A percentile compares a stretch with the other conserved stretches of the same genome.
Evolutionary conservation across 164 flowering plant species (phyloP).

Genomic region (Amborella trichopoda): DNA sequence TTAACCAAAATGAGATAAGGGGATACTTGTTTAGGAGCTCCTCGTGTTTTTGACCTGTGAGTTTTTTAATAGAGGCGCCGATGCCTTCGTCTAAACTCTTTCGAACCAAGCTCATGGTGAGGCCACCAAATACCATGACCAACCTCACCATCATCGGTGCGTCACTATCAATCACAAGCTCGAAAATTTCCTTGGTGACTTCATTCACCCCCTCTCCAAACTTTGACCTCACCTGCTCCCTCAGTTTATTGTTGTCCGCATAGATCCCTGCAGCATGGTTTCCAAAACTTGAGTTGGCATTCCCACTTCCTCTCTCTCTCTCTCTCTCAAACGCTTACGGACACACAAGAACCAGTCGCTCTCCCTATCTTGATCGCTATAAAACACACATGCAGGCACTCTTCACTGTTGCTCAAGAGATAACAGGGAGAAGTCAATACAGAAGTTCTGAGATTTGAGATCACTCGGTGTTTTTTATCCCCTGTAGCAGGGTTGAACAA

Average conservation of each 20-base stretch:
- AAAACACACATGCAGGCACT: too few relatives aligned
- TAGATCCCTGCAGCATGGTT: conserved; percentile 46
- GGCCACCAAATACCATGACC: conserved; percentile 33
- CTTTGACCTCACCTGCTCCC: conserved; percentile 31
- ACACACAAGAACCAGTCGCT: too few relatives aligned
- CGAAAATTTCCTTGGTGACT: conserved; percentile 49
- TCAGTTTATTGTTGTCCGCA: conserved; percentile 39
- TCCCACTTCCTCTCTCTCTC: background rate
- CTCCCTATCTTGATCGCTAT: too few relatives aligned
- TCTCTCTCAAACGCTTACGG: too few relatives aligned
- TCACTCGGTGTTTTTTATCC: too few relatives aligned
- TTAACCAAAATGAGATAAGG: too few relatives aligned
- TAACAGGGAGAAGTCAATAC: too few relatives aligned
- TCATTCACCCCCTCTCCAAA: conserved; percentile 33
- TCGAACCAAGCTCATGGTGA: conserved; percentile 50
- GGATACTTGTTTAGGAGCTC: conserved; percentile 37
- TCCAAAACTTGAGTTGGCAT: background rate
- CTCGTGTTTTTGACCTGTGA: conserved; percentile 35
- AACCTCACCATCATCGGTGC: conserved; percentile 33
- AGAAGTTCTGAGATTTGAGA: too few relatives aligned
- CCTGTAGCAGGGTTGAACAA: too few relatives aligned
- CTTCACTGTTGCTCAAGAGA: too few relatives aligned
- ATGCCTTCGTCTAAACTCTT: conserved; percentile 50
- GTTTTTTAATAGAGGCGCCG: conserved; percentile 43
- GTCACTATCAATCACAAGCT: conserved; percentile 43